phyloP scores from a whole-genome alignment of 2,329 filamentous ascomycete genomes.

The Monosporascus sp. region DNA sequence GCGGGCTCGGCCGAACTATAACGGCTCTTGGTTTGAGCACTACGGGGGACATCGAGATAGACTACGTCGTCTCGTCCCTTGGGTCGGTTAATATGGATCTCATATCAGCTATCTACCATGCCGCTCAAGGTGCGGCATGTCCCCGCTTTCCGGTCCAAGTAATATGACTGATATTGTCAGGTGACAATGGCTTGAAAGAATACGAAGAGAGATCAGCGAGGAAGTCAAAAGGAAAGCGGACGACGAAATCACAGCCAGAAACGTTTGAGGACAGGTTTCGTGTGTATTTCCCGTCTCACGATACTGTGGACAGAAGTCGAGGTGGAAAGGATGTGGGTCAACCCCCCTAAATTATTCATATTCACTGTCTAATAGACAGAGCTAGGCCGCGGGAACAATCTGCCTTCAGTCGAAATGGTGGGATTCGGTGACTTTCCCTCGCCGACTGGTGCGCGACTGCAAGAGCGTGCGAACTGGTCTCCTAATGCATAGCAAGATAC shows the following conservation, averaged over 20 bases:
- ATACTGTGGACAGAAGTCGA: conserved; percentile 61
- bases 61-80: conserved; percentile 76
- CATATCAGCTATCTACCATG: conserved; percentile 50
- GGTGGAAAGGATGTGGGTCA: conserved; percentile 53
- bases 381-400: conserved; percentile 73
- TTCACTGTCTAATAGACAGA: conserved; percentile 3
- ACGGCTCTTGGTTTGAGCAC: conserved; percentile 55
- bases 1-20: conserved; percentile 66
- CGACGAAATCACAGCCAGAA: conserved; percentile 14
- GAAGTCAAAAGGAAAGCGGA: conserved; percentile 22
- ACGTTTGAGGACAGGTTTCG: conserved; percentile 49
- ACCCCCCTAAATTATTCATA: neutral
- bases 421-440: conserved; percentile 63
- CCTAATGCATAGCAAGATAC: conserved; percentile 83
- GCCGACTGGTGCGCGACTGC: conserved; percentile 66
- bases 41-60: conserved; percentile 54
- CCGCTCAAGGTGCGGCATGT: conserved; percentile 43
- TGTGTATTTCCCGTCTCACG: conserved; percentile 73
- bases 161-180: conserved; percentile 13
- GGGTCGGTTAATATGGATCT: conserved; percentile 69
- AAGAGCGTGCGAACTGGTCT: conserved; percentile 64
- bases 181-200: conserved; percentile 40
- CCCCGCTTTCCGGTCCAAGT: conserved; percentile 2
- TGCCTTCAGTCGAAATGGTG: conserved; percentile 73
- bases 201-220: conserved; percentile 34